Conservation (phyloP, 139 green algal species). For the Chlamydomonas schloesseri region DNA sequence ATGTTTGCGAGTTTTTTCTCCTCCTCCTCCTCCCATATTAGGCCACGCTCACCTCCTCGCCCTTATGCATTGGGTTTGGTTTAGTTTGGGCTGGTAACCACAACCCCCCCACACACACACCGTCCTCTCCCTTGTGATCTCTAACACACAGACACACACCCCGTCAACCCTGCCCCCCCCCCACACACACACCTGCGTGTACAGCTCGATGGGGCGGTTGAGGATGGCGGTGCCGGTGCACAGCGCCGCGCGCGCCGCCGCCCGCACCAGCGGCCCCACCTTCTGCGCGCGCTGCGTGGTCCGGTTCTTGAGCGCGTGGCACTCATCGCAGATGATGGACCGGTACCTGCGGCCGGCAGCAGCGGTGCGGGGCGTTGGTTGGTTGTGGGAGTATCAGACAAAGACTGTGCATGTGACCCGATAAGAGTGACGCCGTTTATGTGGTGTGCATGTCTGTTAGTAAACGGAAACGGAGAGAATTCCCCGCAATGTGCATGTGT, state of each 20-base stretch:
- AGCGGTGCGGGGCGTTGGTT: background rate
- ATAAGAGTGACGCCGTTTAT: too few relatives aligned
- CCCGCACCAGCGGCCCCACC: slow-evolving; percentile 40
- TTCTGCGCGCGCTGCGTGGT: slow-evolving; percentile 40
- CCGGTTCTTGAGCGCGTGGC: slow-evolving; percentile 65
- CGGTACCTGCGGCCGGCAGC: slow-evolving; percentile 15
- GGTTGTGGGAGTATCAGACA: background rate
- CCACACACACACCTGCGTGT: slow-evolving; percentile 50
- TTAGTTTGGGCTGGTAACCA: too few relatives aligned
- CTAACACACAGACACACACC: too few relatives aligned
- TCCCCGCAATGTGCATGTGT: too few relatives aligned
- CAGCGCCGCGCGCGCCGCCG: slow-evolving; percentile 48
- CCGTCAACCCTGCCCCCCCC: background rate
- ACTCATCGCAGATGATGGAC: slow-evolving; percentile 70
- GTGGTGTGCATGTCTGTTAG: too few relatives aligned
- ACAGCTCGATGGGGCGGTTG: slow-evolving; percentile 65
- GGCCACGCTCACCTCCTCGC: too few relatives aligned
- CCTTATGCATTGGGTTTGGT: too few relatives aligned
- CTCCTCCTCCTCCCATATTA: too few relatives aligned
- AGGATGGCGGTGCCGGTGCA: slow-evolving; percentile 65
- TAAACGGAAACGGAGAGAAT: too few relatives aligned
- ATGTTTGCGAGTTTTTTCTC: too few relatives aligned
- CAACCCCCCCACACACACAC: background rate
- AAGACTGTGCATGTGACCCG: too few relatives aligned
- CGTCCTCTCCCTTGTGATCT: background rate